These are phyloP conservation scores for Rhodosporidiobolus odoratus DNA, from an alignment of 768 basidiomycete species.

Conservation along the genomic window DNA sequence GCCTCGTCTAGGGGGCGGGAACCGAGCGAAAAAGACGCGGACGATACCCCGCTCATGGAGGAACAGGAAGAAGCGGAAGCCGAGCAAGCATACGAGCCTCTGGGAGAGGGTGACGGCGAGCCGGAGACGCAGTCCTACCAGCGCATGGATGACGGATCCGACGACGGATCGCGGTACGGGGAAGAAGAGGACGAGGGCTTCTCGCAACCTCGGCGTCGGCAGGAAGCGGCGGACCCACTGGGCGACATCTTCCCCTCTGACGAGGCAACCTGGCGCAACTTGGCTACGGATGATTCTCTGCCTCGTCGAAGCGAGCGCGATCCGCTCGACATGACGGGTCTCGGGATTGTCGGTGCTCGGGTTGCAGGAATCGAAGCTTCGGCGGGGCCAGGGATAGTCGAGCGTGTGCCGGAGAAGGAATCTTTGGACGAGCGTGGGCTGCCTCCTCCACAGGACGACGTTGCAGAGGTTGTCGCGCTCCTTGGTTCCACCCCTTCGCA, in stretches of 20 bases:
- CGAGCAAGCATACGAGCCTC: background rate
- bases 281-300: conserved; percentile 12
- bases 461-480: conserved; percentile 36
- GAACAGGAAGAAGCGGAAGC: background rate
- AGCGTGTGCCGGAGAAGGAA: conserved; percentile 3
- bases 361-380: background rate
- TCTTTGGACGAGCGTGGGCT: conserved; percentile 16
- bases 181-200: background rate
- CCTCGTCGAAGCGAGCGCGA: conserved; percentile 13
- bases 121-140: background rate
- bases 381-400: conserved; percentile 9
- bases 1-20: background rate
- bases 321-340: conserved; percentile 28
- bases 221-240: conserved; percentile 24
- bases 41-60: conserved; percentile 4
- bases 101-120: background rate
- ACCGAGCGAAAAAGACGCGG: conserved; percentile 6
- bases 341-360: conserved; percentile 35
- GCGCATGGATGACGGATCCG: background rate
- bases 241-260: conserved; percentile 39
- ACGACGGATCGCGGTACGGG: conserved; percentile 3
- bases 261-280: conserved; percentile 33
- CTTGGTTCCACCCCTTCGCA: conserved; percentile 26
- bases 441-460: conserved; percentile 33
- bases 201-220: background rate